Percentiles rank a stretch among this genome's conserved stretches.
Evolutionary conservation across 2,329 filamentous ascomycete genomes (phyloP).

Genomic region (Xylaria sp.): DNA sequence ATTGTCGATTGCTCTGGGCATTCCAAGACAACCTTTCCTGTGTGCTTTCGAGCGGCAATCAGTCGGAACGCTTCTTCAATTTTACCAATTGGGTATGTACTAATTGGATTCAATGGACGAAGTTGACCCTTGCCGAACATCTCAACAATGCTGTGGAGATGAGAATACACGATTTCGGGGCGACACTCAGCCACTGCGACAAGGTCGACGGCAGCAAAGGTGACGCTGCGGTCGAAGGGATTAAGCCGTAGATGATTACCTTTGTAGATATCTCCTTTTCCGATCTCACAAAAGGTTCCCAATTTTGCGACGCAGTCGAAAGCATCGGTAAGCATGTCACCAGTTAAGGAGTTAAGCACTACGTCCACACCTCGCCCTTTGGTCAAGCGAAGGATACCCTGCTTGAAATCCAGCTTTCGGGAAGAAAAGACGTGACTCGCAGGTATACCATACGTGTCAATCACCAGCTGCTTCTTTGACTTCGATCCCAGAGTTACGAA

Average conservation of each 20-base stretch:
- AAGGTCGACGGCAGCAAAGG: constrained; percentile 35
- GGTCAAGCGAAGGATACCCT: constrained; percentile 41
- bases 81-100: constrained; percentile 39
- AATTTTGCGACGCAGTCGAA: constrained; percentile 50
- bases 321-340: constrained; percentile 44
- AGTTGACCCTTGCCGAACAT: constrained; percentile 21
- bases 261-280: constrained; percentile 47
- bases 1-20: constrained; percentile 35
- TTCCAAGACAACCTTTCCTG: constrained; percentile 53
- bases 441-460: constrained; percentile 46
- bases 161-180: constrained; percentile 23
- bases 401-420: constrained; percentile 42
- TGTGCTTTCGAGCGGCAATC: constrained; percentile 53
- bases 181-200: constrained; percentile 27
- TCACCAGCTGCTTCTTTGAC: constrained; percentile 46
- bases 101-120: constrained; percentile 28
- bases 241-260: constrained; percentile 51
- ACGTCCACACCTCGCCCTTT: constrained; percentile 41
- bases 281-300: constrained; percentile 50
- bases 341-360: constrained; percentile 39
- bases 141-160: constrained; percentile 17
- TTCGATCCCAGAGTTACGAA: constrained; percentile 47
- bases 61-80: constrained; percentile 52
- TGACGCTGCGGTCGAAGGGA: constrained; percentile 46
- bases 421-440: constrained; percentile 46